Percentiles rank a stretch among this genome's conserved stretches.
phyloP scores from a whole-genome alignment of 495 filamentous ascomycete species.

The Stereocaulon alpinum region DNA sequence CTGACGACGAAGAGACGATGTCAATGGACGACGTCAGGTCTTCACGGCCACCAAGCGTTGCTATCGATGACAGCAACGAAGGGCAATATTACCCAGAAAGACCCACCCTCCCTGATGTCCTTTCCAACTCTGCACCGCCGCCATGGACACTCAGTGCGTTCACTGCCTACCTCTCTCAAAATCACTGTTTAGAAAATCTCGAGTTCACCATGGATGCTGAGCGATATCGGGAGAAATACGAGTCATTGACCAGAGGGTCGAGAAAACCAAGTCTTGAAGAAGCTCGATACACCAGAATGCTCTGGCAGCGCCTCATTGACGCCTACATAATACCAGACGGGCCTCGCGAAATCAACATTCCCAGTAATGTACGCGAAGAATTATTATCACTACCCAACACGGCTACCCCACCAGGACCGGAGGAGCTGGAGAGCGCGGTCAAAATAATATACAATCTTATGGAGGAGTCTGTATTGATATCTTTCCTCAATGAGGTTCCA shows the following conservation, averaged over 20 bases:
- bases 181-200: conserved; percentile 92
- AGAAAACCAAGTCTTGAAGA: conserved; percentile 44
- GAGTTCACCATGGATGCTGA: conserved; percentile 96
- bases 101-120: conserved; percentile 77
- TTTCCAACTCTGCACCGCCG: conserved; percentile 74
- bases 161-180: conserved; percentile 94
- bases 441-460: conserved; percentile 88
- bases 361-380: conserved; percentile 70
- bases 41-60: conserved; percentile 52
- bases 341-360: conserved; percentile 86
- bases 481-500: conserved; percentile 55
- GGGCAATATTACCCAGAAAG: conserved; percentile 61
- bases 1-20: conserved; percentile 47
- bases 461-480: conserved; percentile 86
- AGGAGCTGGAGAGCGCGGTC: conserved; percentile 77
- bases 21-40: conserved; percentile 33
- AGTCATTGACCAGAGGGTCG: conserved; percentile 39
- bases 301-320: conserved; percentile 52
- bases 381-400: conserved; percentile 54
- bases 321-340: conserved; percentile 47
- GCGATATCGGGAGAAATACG: conserved; percentile 73
- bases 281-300: conserved; percentile 59
- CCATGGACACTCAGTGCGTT: conserved; percentile 92
- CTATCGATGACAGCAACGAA: conserved; percentile 24
- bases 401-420: conserved; percentile 61